Evolutionary conservation across 306 rosid genomes (phyloP).

Genomic region (Cicer yamashitae): DNA sequence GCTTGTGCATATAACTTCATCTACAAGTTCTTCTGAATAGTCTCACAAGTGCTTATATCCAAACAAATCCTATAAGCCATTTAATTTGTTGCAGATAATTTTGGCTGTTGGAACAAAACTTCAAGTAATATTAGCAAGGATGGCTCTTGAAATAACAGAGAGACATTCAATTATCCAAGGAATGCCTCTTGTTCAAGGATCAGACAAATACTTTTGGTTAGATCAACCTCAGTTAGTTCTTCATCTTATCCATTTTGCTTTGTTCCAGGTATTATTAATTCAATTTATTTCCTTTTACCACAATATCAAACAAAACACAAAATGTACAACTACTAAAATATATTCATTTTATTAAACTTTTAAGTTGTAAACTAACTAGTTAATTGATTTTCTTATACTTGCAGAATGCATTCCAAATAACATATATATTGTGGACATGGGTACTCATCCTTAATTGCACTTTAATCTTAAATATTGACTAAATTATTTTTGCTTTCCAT

Average conservation of each 20-base stretch:
- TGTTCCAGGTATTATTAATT: slow-evolving; percentile 74
- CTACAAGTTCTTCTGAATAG: too few relatives aligned
- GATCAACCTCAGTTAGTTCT: slow-evolving; percentile 84
- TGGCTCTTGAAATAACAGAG: slow-evolving; percentile 88
- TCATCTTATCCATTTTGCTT: slow-evolving; percentile 91
- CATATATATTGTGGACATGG: slow-evolving; percentile 84
- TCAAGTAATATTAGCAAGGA: slow-evolving; percentile 78
- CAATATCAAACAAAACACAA: too few relatives aligned
- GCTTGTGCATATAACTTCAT: too few relatives aligned
- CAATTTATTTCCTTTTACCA: neutral
- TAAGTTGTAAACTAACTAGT: slow-evolving; percentile 29
- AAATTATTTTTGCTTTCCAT: neutral
- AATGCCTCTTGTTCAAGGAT: slow-evolving; percentile 92
- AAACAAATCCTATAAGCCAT: neutral
- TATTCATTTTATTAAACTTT: neutral
- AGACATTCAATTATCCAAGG: slow-evolving; percentile 91
- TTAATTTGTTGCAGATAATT: slow-evolving; percentile 67
- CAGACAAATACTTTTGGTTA: slow-evolving; percentile 91
- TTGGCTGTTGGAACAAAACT: slow-evolving; percentile 88
- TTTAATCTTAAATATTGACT: slow-evolving; percentile 24
- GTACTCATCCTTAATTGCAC: slow-evolving; percentile 52
- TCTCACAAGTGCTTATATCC: too few relatives aligned
- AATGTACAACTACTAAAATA: too few relatives aligned
- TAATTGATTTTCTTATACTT: slow-evolving; percentile 43
- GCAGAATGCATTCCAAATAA: slow-evolving; percentile 93